These are phyloP conservation scores for Dactylellina cionopaga DNA, from an alignment of 2,329 filamentous ascomycete genomes.

Conservation along the genomic window DNA sequence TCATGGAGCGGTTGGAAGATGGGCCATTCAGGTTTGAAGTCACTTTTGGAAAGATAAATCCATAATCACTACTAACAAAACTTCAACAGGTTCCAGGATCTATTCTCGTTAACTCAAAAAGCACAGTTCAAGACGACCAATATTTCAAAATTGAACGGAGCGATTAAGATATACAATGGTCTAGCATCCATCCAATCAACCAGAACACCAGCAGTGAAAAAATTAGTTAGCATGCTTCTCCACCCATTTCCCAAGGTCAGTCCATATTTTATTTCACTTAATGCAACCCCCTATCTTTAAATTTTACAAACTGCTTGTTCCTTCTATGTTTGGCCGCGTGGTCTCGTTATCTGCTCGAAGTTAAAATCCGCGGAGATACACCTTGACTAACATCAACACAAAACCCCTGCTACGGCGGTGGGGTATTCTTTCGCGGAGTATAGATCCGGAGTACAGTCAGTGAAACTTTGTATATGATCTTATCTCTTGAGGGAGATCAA, in stretches of 20 bases:
- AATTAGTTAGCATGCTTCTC: conserved; percentile 76
- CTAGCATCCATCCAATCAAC: conserved; percentile 66
- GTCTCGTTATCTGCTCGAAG: conserved; percentile 40
- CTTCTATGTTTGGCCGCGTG: conserved; percentile 6
- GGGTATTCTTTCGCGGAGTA: background rate
- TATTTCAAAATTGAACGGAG: conserved; percentile 81
- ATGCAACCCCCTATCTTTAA: background rate
- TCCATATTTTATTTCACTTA: conserved; percentile 19
- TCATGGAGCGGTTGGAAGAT: conserved; percentile 62
- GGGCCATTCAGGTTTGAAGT: conserved; percentile 38
- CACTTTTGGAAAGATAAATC: background rate
- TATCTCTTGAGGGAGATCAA: conserved; percentile 45
- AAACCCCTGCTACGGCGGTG: conserved; percentile 31
- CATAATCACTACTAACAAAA: conserved; percentile 7
- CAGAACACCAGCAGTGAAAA: conserved; percentile 70
- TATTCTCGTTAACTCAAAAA: conserved; percentile 79
- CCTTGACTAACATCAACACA: conserved; percentile 48
- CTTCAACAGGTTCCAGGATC: conserved; percentile 64
- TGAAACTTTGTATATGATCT: conserved; percentile 47
- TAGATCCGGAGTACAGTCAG: conserved; percentile 46
- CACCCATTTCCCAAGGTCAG: conserved; percentile 85
- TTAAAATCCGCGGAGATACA: conserved; percentile 46
- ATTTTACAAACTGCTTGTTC: conserved; percentile 24
- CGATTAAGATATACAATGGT: conserved; percentile 79
- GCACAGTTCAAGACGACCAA: conserved; percentile 84